Conservation (phyloP, 306 rosid genomes). For the Hylodesmum podocarpum region DNA sequence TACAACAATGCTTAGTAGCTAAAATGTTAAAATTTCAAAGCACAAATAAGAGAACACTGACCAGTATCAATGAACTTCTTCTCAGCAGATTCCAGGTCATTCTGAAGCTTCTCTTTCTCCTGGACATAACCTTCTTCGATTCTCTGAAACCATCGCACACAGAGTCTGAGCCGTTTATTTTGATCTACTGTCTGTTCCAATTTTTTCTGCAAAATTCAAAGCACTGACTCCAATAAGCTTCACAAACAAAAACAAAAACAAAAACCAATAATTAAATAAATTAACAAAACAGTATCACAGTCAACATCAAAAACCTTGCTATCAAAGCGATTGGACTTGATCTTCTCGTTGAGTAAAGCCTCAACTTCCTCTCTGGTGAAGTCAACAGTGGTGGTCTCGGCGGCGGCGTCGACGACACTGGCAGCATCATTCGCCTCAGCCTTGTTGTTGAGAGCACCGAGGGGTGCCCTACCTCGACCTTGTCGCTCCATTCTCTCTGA, state of each 20-base stretch:
- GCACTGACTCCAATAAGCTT: background rate
- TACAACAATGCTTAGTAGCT: background rate
- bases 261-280: background rate
- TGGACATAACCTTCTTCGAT: slow-evolving; percentile 52
- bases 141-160: slow-evolving; percentile 67
- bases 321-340: slow-evolving; percentile 57
- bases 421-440: slow-evolving; percentile 34
- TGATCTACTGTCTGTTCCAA: slow-evolving; percentile 55
- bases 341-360: slow-evolving; percentile 61
- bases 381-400: slow-evolving; percentile 52
- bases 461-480: slow-evolving; percentile 47
- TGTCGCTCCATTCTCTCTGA: slow-evolving; percentile 45
- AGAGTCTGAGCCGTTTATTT: slow-evolving; percentile 66
- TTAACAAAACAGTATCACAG: background rate
- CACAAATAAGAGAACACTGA: slow-evolving; percentile 13
- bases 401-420: slow-evolving; percentile 48
- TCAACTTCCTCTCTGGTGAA: slow-evolving; percentile 80
- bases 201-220: slow-evolving; percentile 51
- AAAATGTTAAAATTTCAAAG: no score
- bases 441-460: slow-evolving; percentile 42
- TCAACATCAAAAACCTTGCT: slow-evolving; percentile 53
- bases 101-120: slow-evolving; percentile 68
- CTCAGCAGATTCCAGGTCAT: slow-evolving; percentile 57
- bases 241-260: background rate
- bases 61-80: slow-evolving; percentile 74